Conservation (phyloP, 2,329 filamentous ascomycete species). For the Amylocarpus encephaloides region DNA sequence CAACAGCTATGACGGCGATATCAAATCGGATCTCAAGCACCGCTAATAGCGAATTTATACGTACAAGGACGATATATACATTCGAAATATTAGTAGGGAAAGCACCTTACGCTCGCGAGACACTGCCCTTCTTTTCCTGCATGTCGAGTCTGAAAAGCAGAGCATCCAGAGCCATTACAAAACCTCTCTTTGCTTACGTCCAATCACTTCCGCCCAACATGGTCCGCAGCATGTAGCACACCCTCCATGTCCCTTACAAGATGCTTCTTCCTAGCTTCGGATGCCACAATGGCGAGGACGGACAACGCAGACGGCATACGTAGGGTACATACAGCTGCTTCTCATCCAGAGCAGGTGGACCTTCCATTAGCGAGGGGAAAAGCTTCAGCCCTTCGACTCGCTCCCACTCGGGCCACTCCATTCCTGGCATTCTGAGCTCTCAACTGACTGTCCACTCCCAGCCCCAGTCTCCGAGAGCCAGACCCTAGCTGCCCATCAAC, state of each 20-base stretch:
- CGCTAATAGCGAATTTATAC: too few species aligned
- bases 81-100: too few species aligned
- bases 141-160: neutral
- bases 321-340: neutral
- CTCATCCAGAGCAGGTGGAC: neutral
- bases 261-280: constrained; percentile 1
- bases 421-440: too few species aligned
- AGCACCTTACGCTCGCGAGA: too few species aligned
- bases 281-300: constrained; percentile 1
- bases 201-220: neutral
- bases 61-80: too few species aligned
- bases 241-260: too few species aligned
- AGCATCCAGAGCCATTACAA: neutral
- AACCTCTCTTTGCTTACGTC: neutral
- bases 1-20: neutral
- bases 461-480: constrained; percentile 17
- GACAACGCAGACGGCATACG: neutral
- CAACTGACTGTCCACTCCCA: neutral
- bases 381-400: neutral
- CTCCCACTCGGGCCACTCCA: neutral
- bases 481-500: constrained; percentile 17
- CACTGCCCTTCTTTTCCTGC: too few species aligned
- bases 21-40: neutral
- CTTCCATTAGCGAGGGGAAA: neutral
- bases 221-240: neutral